Conservation (phyloP, 176 grass and related monocot genomes). For the Tuctoria greenei region DNA sequence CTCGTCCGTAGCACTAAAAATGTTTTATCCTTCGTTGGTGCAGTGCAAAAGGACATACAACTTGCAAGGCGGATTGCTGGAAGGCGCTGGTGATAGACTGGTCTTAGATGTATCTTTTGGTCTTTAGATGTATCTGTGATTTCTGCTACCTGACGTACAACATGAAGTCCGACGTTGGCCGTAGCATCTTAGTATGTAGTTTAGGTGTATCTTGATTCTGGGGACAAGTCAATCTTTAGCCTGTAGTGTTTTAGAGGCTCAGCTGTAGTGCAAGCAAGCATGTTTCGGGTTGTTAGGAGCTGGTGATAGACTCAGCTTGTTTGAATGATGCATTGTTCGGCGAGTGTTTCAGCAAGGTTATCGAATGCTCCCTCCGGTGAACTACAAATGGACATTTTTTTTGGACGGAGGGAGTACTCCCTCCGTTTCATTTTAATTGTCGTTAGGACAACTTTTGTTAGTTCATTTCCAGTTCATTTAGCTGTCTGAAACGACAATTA, state of each 20-base stretch:
- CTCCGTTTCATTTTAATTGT: too few relatives aligned
- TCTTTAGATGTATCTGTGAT: too few relatives aligned
- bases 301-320: neutral
- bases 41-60: constrained; percentile 94
- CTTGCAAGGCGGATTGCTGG: constrained; percentile 80
- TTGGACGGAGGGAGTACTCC: too few relatives aligned
- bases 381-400: too few relatives aligned
- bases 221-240: too few relatives aligned
- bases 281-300: neutral
- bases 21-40: constrained; percentile 16
- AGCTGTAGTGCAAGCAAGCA: neutral
- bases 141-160: constrained; percentile 3
- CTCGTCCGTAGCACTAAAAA: neutral
- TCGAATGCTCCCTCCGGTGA: too few relatives aligned
- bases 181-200: neutral
- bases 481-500: too few relatives aligned
- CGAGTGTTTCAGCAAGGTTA: neutral
- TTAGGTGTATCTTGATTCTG: constrained; percentile 13
- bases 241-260: neutral
- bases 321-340: neutral
- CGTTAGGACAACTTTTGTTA: too few relatives aligned
- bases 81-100: constrained; percentile 50
- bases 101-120: neutral
- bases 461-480: too few relatives aligned
- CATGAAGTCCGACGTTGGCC: neutral